Conservation (phyloP, 179 eudicot genomes). For the Vitellaria paradoxa region DNA sequence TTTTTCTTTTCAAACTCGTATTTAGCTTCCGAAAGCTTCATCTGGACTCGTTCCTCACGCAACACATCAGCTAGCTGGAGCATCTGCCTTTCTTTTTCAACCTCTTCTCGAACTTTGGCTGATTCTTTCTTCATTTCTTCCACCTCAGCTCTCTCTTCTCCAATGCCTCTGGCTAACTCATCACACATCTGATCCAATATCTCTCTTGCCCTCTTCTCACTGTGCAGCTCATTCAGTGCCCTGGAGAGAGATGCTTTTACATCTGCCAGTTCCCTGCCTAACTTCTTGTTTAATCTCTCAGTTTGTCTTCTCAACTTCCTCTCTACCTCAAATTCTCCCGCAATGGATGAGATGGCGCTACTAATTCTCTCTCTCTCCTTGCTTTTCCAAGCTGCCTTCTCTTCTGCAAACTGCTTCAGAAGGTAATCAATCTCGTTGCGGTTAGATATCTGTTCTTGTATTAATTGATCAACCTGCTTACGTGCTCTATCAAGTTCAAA, state of each 20-base stretch:
- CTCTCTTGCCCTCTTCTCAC: conserved; percentile 65
- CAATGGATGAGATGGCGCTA: conserved; percentile 39
- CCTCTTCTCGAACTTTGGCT: conserved; percentile 60
- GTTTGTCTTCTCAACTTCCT: conserved; percentile 65
- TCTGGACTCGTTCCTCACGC: conserved; percentile 89
- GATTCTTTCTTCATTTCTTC: conserved; percentile 65
- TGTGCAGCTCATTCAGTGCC: conserved; percentile 49
- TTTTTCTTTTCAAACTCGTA: conserved; percentile 84
- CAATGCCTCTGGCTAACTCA: conserved; percentile 68
- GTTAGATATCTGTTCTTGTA: conserved; percentile 44
- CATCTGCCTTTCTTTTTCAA: conserved; percentile 86
- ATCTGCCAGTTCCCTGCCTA: conserved; percentile 65
- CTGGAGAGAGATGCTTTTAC: conserved; percentile 36
- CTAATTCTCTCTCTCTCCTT: conserved; percentile 55
- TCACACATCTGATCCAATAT: conserved; percentile 75
- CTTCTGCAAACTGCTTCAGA: conserved; percentile 57
- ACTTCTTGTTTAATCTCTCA: conserved; percentile 71
- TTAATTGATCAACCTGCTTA: conserved; percentile 47
- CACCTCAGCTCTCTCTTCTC: conserved; percentile 65
- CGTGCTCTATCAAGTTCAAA: conserved; percentile 69
- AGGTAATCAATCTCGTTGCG: conserved; percentile 36
- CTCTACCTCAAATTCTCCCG: conserved; percentile 61
- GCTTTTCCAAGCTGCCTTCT: conserved; percentile 62
- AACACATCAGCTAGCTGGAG: conserved; percentile 82
- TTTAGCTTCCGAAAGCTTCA: conserved; percentile 87